Evolutionary conservation across 2,329 filamentous ascomycete genomes (phyloP).

Genomic region (Tolypocladium inflatum): DNA sequence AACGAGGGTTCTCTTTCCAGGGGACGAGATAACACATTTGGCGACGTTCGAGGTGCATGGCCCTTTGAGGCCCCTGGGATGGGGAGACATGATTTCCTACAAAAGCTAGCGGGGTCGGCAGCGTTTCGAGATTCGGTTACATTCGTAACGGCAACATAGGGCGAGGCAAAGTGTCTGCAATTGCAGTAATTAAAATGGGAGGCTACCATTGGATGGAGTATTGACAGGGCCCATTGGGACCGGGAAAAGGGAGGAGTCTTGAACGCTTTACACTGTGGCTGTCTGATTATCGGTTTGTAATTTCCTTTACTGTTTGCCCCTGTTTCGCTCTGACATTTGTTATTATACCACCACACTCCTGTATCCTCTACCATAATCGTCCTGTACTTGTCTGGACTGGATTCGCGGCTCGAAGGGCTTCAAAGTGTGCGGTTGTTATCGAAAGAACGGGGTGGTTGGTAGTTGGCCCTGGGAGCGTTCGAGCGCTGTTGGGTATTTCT

Average conservation of each 20-base stretch:
- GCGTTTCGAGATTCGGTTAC: neutral
- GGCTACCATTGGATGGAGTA: neutral
- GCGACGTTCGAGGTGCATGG: neutral
- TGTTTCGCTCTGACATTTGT: neutral
- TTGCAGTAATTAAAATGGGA: constrained; percentile 1
- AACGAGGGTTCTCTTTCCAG: neutral
- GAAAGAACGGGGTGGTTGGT: neutral
- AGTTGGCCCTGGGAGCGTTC: neutral
- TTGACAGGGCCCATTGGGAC: neutral
- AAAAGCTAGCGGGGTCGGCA: constrained; percentile 2
- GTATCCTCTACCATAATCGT: neutral
- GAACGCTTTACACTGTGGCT: neutral
- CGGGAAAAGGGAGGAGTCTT: neutral
- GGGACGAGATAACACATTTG: neutral
- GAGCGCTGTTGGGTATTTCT: neutral
- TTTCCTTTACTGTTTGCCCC: neutral
- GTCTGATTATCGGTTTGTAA: constrained; percentile 1
- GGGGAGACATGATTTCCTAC: neutral
- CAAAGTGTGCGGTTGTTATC: neutral
- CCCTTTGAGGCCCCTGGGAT: neutral
- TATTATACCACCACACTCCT: constrained; percentile 1
- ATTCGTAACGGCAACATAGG: constrained; percentile 1
- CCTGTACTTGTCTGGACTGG: neutral
- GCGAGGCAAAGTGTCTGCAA: constrained; percentile 3
- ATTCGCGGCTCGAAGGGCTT: neutral